A percentile compares a stretch with the other conserved stretches of the same genome.
phyloP scores from a whole-genome alignment of 139 green algal species.

The Asterochloris erici region DNA sequence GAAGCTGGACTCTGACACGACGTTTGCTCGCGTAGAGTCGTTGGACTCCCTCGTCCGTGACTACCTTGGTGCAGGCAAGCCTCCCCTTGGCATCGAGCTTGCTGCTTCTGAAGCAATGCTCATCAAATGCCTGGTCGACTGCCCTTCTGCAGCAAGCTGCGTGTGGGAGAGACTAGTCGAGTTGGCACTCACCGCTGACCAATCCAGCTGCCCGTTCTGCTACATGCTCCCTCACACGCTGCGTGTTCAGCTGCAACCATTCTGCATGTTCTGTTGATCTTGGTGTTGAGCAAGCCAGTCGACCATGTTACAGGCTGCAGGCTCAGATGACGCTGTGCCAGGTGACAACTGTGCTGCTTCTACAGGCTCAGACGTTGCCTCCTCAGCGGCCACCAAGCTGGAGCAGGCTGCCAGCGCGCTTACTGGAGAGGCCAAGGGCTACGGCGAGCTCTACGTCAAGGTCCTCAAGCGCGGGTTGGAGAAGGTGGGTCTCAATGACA shows the following conservation, averaged over 20 bases:
- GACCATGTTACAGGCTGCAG: neutral
- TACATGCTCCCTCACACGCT: too few relatives aligned
- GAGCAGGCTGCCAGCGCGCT: neutral
- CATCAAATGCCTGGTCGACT: too few relatives aligned
- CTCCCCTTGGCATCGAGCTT: too few relatives aligned
- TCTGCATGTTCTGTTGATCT: too few relatives aligned
- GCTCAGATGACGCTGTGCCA: constrained; percentile 22
- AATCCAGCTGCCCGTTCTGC: too few relatives aligned
- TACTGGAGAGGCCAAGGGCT: constrained; percentile 27
- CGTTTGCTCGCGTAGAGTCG: constrained; percentile 58
- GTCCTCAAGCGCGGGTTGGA: constrained; percentile 60
- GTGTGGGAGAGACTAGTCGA: too few relatives aligned
- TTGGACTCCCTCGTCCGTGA: constrained; percentile 41
- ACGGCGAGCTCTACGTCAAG: constrained; percentile 70
- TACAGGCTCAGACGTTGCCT: constrained; percentile 28
- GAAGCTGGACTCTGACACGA: constrained; percentile 56
- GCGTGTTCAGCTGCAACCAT: too few relatives aligned
- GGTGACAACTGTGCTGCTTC: neutral
- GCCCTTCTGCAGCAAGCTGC: too few relatives aligned
- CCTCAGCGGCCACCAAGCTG: neutral
- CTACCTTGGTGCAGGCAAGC: constrained; percentile 6
- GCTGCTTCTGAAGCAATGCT: too few relatives aligned
- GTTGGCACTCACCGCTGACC: too few relatives aligned
- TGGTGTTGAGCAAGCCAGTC: neutral
- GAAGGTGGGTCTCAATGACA: constrained; percentile 47